Evolutionary conservation across 2,329 filamentous ascomycete genomes (phyloP), one percentile per base, ranked within the genome.

Genomic region (Ploettnerulaceae sp.): DNA sequence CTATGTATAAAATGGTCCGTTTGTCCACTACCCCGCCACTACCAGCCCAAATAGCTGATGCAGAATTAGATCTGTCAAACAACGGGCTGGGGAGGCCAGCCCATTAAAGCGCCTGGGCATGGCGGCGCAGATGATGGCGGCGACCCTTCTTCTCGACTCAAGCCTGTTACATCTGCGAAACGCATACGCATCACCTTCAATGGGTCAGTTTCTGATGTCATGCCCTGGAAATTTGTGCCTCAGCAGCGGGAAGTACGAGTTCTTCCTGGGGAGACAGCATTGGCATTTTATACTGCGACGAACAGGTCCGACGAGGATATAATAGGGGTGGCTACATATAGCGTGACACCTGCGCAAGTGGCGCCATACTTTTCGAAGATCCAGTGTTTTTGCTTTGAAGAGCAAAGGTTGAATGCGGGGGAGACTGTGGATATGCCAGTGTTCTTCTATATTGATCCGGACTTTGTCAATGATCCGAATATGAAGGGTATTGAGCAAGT

Each of bases 341-440:
- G 88, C 63, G 94, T 98, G 22, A 96, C 91, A 2, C 93, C 93
- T 0, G 93, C 81, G 3, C 93, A 98, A 69, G 90, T 95, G 34
- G 91, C 93, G 33, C 90, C 89, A 1, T 98, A 98, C 67, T 98
- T 98, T 65, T 94, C 87, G 78, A 98, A 98, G 77, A 98, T 98
- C 35, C 93, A 98, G 69, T 98, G 93, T 64, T 98, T 98, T 69
- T 98, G 93, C 68, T 98, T 98, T 61, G 93, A 98, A 71, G 91
- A 89, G 69, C 93, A 98, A 75, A 77, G 94, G 52, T 69, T 98
- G 56, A 91, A 93, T 64, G 90, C 90, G 5, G 90, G 91, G 34
- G 94, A 98, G 75, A 93, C 89, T 34, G 93, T 98, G 44, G 93
- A 98, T 67, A 98, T 98, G 94, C 94, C 93, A 0, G 94, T 98